Base-by-base conservation (phyloP, 306 rosid genomes). In the Quercus alba region DNA sequence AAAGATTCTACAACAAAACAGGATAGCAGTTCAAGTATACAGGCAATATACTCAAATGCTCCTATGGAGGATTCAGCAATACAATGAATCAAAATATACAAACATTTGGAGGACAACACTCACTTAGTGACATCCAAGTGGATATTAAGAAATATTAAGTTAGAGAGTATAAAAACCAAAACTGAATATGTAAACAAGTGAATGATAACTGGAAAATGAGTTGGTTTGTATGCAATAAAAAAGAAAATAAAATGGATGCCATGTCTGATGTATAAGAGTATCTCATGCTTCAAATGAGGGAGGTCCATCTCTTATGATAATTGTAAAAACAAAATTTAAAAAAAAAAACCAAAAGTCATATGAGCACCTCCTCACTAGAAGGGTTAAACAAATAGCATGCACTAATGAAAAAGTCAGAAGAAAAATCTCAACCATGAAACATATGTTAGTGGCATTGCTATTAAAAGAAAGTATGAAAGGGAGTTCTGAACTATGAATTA, bases 241-340 rank as follows among this genome's bases (percentile, higher is more conserved):
- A 38, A 3, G 1, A 15, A 23, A 17, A 75, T 33, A 6, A 13
- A 11, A 66, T 6, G 28, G 30, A 20, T 31, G 54, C 54, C 54
- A 49, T 49, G 54, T 49, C 54, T 49, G 33, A 31, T 8, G 25
- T 25, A 25, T 61, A 61, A 25, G 26, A 5, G 35, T 5, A 23
- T 61, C 30, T 33, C 25, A 64, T 73, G 64, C 73, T 52, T 80
- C 56, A 80, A 62, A 46, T 46, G 15, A 21, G 58, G 52, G 54
- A 21, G 7, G n/a, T 12, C 5, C 20, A 67, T 61, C 26, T 61
- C 33, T 62, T 25, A 20, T 41, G 72, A 76, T 41, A 62, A 14
- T 20, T n/a, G 72, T 12, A 30, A 8, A 23, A 8, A 20, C 3
- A 56, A 28, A 55, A 3, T 3, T 3, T 30, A 2, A 31, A 12